These are phyloP conservation scores for Triangularia setosa DNA, from an alignment of 2,329 filamentous ascomycete genomes.

Conservation along the genomic window DNA sequence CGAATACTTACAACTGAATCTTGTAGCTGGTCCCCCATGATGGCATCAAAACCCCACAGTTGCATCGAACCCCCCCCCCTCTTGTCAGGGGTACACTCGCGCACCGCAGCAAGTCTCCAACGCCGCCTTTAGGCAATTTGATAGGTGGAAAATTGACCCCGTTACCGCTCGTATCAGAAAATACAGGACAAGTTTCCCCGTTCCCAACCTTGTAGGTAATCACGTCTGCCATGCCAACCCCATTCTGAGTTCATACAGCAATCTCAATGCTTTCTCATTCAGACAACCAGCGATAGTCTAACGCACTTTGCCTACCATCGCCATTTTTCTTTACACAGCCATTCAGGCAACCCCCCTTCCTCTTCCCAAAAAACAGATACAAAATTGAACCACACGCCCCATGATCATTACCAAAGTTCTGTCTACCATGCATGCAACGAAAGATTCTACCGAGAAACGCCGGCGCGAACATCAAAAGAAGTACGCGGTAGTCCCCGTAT, in stretches of 20 bases:
- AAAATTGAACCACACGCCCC: constrained; percentile 9
- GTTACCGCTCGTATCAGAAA: not conserved
- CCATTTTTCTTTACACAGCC: not conserved
- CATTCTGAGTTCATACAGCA: no score
- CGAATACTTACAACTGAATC: not conserved
- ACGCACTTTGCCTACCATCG: not conserved
- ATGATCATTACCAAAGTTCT: constrained; percentile 19
- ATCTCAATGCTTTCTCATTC: not conserved
- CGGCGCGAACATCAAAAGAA: constrained; percentile 15
- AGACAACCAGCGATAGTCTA: not conserved
- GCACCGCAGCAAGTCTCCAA: not conserved
- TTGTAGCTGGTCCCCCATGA: not conserved
- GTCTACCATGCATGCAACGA: constrained; percentile 14
- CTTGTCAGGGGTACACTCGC: not conserved
- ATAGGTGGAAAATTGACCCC: constrained; percentile 6
- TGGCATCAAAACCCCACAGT: constrained; percentile 1
- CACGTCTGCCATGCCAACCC: no score
- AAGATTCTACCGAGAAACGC: constrained; percentile 19
- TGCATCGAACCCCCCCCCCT: not conserved
- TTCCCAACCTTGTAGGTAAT: not conserved
- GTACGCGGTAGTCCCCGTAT: not conserved
- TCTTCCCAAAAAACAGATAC: not conserved
- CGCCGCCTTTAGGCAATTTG: not conserved
- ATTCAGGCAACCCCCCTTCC: not conserved
- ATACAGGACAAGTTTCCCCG: not conserved